These are phyloP conservation scores for Aspergillus flavus DNA, from an alignment of 2,329 filamentous ascomycete species.

Conservation along the genomic window DNA sequence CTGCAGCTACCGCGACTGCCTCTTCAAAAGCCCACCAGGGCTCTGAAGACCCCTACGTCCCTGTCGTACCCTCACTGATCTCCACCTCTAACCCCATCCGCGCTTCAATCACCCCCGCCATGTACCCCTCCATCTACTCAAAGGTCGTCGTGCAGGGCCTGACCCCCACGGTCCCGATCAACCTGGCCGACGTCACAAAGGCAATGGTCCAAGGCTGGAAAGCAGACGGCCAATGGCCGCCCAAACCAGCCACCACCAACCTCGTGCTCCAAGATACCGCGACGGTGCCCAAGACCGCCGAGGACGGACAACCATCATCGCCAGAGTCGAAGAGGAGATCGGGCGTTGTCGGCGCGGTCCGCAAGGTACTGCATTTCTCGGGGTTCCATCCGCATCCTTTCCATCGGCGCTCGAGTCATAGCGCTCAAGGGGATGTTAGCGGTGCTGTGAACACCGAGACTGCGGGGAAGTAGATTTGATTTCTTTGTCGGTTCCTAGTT, in stretches of 20 bases:
- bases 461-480: neutral
- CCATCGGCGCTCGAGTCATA: conserved; percentile 39
- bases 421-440: conserved; percentile 5
- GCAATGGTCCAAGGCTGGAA: conserved; percentile 91
- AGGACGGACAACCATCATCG: conserved; percentile 13
- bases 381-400: conserved; percentile 39
- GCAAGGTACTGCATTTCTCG: conserved; percentile 44
- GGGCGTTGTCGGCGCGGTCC: conserved; percentile 43
- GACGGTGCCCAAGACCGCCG: conserved; percentile 25
- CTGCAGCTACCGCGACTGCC: conserved; percentile 7
- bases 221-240: conserved; percentile 89
- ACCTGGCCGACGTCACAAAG: conserved; percentile 76
- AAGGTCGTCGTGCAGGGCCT: conserved; percentile 81
- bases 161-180: conserved; percentile 85
- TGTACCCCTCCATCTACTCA: conserved; percentile 83
- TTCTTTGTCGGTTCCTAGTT: neutral
- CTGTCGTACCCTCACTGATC: conserved; percentile 72
- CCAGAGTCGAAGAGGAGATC: conserved; percentile 31
- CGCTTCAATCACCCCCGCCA: conserved; percentile 69
- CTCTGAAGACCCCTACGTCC: conserved; percentile 62
- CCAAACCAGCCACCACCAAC: conserved; percentile 49
- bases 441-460: neutral
- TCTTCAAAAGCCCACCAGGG: conserved; percentile 12
- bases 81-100: conserved; percentile 76
- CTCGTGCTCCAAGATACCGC: conserved; percentile 35